These are phyloP conservation scores for Lizonia empirigonia DNA, from an alignment of 2,329 filamentous ascomycete genomes.

Conservation along the genomic window DNA sequence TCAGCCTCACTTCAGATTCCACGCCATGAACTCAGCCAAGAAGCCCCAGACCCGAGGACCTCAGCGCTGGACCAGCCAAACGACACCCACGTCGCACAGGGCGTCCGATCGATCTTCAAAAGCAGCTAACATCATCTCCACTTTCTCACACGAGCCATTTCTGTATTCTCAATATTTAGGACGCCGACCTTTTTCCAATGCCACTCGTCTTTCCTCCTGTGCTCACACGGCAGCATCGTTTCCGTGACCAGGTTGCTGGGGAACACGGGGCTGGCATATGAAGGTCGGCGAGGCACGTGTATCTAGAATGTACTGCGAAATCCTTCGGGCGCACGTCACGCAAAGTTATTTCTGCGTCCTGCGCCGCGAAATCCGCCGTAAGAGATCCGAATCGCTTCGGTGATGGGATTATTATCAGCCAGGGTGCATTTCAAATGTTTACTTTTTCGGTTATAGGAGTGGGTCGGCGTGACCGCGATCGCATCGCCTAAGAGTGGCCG, in stretches of 20 bases:
- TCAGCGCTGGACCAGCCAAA: conserved; percentile 14
- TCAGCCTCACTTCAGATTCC: conserved; percentile 4
- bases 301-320: conserved; percentile 3
- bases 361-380: neutral
- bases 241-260: conserved; percentile 6
- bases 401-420: conserved; percentile 6
- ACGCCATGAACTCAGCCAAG: conserved; percentile 8
- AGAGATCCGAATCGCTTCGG: conserved; percentile 1
- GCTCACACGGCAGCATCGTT: conserved; percentile 4
- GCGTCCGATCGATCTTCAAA: conserved; percentile 2
- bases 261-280: conserved; percentile 5
- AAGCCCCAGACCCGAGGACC: conserved; percentile 9
- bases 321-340: conserved; percentile 7
- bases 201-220: conserved; percentile 5
- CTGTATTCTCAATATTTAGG: conserved; percentile 9
- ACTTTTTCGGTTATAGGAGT: neutral
- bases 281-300: conserved; percentile 13
- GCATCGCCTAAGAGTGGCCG: too few species aligned
- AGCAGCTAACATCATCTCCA: conserved; percentile 15
- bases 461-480: neutral
- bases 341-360: conserved; percentile 12
- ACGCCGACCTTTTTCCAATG: conserved; percentile 7
- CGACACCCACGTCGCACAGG: conserved; percentile 10
- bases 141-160: conserved; percentile 13
- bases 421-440: conserved; percentile 9